These are phyloP conservation scores for Populus hybrid DNA, from an alignment of 441 rosid species.

Conservation along the genomic window DNA sequence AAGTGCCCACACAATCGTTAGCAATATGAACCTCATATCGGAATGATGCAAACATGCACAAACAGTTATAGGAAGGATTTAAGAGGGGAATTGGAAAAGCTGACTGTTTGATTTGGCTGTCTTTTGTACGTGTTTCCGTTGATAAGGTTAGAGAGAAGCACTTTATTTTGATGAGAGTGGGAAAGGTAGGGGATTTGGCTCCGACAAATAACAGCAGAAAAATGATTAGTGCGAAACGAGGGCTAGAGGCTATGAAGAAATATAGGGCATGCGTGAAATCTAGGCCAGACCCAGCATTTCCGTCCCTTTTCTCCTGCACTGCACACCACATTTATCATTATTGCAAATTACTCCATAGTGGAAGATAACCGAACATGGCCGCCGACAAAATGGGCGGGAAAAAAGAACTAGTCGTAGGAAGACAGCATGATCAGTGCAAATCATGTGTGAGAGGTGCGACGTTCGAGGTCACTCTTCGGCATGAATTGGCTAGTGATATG, in stretches of 20 bases:
- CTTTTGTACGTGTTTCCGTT: conserved; percentile 5
- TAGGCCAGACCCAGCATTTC: conserved; percentile 23
- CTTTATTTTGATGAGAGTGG: background rate
- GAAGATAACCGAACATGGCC: conserved; percentile 16
- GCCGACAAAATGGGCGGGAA: conserved; percentile 13
- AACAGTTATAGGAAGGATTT: conserved; percentile 6
- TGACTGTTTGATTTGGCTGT: conserved; percentile 22
- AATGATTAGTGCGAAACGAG: conserved; percentile 27
- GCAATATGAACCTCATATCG: too few species aligned
- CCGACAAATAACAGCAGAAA: conserved; percentile 23
- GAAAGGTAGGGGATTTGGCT: background rate
- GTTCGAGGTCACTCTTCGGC: too few species aligned
- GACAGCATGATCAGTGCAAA: background rate
- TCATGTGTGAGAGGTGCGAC: conserved; percentile 9
- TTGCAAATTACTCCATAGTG: conserved; percentile 11
- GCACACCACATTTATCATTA: conserved; percentile 15
- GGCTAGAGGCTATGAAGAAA: conserved; percentile 8
- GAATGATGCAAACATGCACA: conserved; percentile 1
- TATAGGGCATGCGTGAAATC: conserved; percentile 41
- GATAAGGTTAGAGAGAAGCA: background rate
- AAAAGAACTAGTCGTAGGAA: conserved; percentile 1
- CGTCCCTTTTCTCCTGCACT: conserved; percentile 7
- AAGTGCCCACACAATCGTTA: too few species aligned
- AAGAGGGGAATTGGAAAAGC: conserved; percentile 24
- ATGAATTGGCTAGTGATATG: too few species aligned